Percentiles rank a stretch among this genome's conserved stretches.
Conservation (phyloP, 2,329 filamentous ascomycete genomes). For the Monosporascus sp. region DNA sequence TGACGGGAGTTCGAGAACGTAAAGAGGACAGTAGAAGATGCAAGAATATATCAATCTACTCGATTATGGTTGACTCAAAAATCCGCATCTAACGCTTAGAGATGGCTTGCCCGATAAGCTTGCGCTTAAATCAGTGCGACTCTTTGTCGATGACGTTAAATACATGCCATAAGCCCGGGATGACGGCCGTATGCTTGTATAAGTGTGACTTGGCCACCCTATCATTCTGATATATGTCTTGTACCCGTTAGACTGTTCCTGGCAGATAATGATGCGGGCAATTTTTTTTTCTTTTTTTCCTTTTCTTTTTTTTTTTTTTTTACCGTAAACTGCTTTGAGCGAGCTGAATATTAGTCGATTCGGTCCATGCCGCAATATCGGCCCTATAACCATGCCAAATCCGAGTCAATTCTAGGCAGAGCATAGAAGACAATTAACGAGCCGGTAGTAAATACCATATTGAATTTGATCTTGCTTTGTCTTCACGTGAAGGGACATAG, state of each 20-base stretch:
- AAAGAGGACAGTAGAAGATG: too few species aligned
- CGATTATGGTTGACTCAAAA: conserved; percentile 8
- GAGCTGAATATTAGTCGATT: conserved; percentile 10
- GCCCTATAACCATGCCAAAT: neutral
- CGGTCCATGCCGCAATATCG: conserved; percentile 4
- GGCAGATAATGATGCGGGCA: too few species aligned
- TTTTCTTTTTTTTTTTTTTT: neutral
- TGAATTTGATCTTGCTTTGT: too few species aligned
- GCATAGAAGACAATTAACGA: too few species aligned
- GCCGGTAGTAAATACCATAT: too few species aligned
- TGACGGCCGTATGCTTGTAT: too few species aligned
- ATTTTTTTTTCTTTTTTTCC: neutral
- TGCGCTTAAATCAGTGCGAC: neutral
- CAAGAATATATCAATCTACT: conserved; percentile 8
- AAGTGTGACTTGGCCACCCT: neutral
- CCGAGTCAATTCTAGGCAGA: too few species aligned
- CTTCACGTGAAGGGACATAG: too few species aligned
- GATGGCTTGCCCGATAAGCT: conserved; percentile 4
- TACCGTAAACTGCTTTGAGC: conserved; percentile 5
- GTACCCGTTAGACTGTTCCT: neutral
- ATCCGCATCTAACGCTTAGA: conserved; percentile 10
- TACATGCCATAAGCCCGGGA: too few species aligned
- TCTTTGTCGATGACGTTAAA: too few species aligned
- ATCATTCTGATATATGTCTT: conserved; percentile 10
- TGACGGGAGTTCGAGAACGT: neutral